A percentile compares a stretch with the other conserved stretches of the same genome.
Evolutionary conservation across 768 basidiomycete genomes (phyloP).

Genomic region (Tricholoma matsutake): DNA sequence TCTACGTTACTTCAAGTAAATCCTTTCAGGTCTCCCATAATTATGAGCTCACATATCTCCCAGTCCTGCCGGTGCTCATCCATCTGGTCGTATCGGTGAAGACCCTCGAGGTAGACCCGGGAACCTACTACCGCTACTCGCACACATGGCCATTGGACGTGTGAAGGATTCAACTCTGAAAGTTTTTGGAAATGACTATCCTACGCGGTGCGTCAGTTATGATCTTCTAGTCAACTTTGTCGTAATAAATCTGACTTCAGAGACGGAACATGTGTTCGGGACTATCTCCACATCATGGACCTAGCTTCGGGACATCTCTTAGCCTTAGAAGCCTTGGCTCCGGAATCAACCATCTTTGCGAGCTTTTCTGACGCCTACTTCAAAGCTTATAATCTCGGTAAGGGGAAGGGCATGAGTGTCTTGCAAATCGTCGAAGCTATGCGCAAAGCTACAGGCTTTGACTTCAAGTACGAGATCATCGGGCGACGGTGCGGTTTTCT

Average conservation of each 20-base stretch:
- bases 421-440: constrained; percentile 94
- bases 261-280: constrained; percentile 97
- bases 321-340: constrained; percentile 78
- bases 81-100: constrained; percentile 92
- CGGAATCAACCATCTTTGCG: constrained; percentile 59
- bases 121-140: constrained; percentile 89
- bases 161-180: constrained; percentile 66
- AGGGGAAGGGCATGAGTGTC: constrained; percentile 89
- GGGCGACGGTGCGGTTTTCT: constrained; percentile 70
- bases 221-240: neutral
- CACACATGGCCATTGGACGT: constrained; percentile 92
- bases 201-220: constrained; percentile 65
- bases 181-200: constrained; percentile 97
- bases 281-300: constrained; percentile 92
- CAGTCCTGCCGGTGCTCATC: constrained; percentile 97
- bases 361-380: constrained; percentile 55
- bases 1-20: constrained; percentile 95
- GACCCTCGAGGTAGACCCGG: constrained; percentile 95
- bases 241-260: constrained; percentile 31
- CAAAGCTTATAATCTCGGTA: constrained; percentile 97
- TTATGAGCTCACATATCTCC: neutral
- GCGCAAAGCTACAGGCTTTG: constrained; percentile 84
- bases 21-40: constrained; percentile 1
- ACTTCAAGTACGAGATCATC: constrained; percentile 87
- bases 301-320: constrained; percentile 92